Conservation (phyloP, 1,284 basidiomycete species). For the Trichosporon sp. region DNA sequence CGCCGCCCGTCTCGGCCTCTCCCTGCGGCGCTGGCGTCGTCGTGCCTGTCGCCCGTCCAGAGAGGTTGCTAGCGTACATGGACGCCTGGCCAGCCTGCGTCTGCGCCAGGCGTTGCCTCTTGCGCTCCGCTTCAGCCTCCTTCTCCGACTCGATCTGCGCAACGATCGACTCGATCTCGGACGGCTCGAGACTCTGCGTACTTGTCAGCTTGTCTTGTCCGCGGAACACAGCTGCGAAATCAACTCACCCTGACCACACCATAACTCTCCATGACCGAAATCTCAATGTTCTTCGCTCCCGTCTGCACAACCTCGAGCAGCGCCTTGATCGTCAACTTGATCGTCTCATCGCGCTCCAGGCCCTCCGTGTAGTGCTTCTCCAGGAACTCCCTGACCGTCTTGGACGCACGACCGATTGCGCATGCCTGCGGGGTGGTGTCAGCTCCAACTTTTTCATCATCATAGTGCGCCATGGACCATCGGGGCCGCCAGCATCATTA, state of each 20-base stretch:
- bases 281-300: slow-evolving; percentile 98
- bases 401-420: slow-evolving; percentile 93
- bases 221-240: too few species aligned
- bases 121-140: slow-evolving; percentile 89
- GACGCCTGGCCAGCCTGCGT: slow-evolving; percentile 51
- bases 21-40: slow-evolving; percentile 25
- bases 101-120: slow-evolving; percentile 67
- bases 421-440: slow-evolving; percentile 70
- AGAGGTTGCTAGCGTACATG: slow-evolving; percentile 35
- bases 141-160: slow-evolving; percentile 89
- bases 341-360: slow-evolving; percentile 76
- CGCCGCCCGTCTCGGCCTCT: slow-evolving; percentile 22
- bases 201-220: background rate
- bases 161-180: slow-evolving; percentile 86
- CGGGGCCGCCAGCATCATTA: background rate
- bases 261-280: slow-evolving; percentile 91
- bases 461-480: too few species aligned
- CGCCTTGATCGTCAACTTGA: slow-evolving; percentile 94
- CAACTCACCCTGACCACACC: slow-evolving; percentile 75
- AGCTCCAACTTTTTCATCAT: background rate
- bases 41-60: slow-evolving; percentile 22
- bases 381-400: slow-evolving; percentile 96
- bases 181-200: slow-evolving; percentile 68
- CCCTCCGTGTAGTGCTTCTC: slow-evolving; percentile 98
- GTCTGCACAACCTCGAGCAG: slow-evolving; percentile 98